phyloP scores from a whole-genome alignment of 139 green algal genomes.

The Zygnema cylindricum region DNA sequence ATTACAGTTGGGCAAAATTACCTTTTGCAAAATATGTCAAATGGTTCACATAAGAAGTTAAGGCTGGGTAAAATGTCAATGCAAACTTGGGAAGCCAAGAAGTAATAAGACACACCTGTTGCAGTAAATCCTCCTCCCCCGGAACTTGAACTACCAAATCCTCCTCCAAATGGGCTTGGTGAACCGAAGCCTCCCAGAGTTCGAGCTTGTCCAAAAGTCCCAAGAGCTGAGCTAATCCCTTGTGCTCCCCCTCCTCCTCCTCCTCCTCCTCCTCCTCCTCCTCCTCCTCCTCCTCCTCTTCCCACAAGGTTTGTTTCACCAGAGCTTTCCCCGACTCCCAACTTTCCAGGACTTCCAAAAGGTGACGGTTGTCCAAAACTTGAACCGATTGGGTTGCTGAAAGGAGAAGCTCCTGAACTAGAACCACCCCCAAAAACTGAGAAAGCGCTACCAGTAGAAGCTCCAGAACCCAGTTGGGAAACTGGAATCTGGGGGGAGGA shows the following conservation, averaged over 20 bases:
- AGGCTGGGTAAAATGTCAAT: not conserved
- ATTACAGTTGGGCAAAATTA: too few species aligned
- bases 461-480: too few species aligned
- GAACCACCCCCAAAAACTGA: too few species aligned
- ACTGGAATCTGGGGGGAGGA: not conserved
- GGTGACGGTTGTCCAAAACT: not conserved
- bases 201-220: slow-evolving; percentile 19
- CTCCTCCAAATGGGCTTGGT: not conserved
- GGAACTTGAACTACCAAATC: not conserved
- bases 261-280: too few species aligned
- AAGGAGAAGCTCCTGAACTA: not conserved
- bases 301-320: not conserved
- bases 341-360: not conserved
- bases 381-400: not conserved
- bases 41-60: not conserved
- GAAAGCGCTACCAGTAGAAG: too few species aligned
- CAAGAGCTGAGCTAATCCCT: not conserved
- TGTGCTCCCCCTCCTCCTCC: not conserved
- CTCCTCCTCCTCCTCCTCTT: too few species aligned
- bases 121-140: not conserved
- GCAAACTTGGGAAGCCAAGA: not conserved
- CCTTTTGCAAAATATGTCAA: too few species aligned
- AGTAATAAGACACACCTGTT: not conserved
- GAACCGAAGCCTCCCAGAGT: slow-evolving; percentile 19
- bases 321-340: not conserved